phyloP scores from a whole-genome alignment of 192 early-diverging fungal genomes.

The Bifiguratus adelaidae region DNA sequence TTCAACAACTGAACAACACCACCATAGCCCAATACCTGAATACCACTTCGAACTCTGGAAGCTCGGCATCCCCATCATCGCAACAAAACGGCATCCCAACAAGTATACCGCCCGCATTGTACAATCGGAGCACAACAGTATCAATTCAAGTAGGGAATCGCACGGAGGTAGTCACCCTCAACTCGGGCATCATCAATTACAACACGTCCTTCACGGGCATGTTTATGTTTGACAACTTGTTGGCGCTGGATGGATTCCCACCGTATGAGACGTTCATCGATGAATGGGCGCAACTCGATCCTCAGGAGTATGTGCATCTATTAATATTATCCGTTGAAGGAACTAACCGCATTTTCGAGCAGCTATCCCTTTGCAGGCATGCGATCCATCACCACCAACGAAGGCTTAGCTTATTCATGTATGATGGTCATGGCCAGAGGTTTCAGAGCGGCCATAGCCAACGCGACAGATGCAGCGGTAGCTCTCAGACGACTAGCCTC shows the following conservation, averaged over 20 bases:
- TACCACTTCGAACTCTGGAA: not conserved
- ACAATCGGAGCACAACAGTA: too few species aligned
- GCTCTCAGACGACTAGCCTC: slow-evolving; percentile 15
- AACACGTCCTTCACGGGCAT: slow-evolving; percentile 20
- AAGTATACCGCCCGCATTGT: too few species aligned
- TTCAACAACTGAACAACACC: too few species aligned
- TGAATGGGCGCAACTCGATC: slow-evolving; percentile 24
- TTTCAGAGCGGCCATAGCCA: slow-evolving; percentile 22
- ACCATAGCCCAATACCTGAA: too few species aligned
- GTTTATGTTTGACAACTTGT: slow-evolving; percentile 32
- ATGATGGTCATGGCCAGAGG: slow-evolving; percentile 37
- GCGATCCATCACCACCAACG: slow-evolving; percentile 30
- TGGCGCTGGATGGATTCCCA: slow-evolving; percentile 26
- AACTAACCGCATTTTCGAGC: not conserved
- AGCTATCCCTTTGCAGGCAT: slow-evolving; percentile 30
- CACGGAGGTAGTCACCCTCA: too few species aligned
- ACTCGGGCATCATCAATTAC: slow-evolving; percentile 10
- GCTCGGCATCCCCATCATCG: not conserved
- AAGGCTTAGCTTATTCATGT: slow-evolving; percentile 40
- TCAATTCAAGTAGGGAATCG: too few species aligned
- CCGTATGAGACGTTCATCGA: slow-evolving; percentile 33
- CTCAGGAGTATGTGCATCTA: slow-evolving; percentile 12
- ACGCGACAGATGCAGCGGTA: slow-evolving; percentile 11
- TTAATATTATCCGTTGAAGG: not conserved
- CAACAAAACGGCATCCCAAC: not conserved